Conservation (phyloP, 352 stramenopile genomes). For the Detonula confervacea region DNA sequence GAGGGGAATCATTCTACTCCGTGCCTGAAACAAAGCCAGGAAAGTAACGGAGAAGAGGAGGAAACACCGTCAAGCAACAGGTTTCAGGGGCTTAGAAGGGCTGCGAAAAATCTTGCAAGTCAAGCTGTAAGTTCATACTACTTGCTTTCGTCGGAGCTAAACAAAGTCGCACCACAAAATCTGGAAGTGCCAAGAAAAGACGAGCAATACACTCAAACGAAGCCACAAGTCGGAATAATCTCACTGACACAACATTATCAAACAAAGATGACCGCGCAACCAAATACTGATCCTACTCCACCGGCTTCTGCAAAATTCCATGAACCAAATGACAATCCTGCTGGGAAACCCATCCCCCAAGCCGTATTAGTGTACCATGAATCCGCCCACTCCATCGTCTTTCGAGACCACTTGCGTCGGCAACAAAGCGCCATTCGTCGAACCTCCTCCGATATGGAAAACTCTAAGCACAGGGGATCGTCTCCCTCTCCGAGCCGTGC, state of each 20-base stretch:
- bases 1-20: too few relatives aligned
- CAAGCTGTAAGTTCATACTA: conserved; percentile 15
- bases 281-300: background rate
- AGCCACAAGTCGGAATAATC: too few relatives aligned
- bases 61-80: conserved; percentile 6
- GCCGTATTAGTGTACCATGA: conserved; percentile 81
- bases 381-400: conserved; percentile 82
- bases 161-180: background rate
- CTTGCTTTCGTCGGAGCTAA: background rate
- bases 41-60: background rate
- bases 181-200: background rate
- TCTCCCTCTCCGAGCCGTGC: background rate
- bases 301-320: conserved; percentile 9
- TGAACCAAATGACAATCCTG: conserved; percentile 2
- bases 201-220: background rate
- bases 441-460: conserved; percentile 32
- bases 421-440: conserved; percentile 43
- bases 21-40: background rate
- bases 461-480: background rate
- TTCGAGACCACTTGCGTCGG: conserved; percentile 79
- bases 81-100: background rate
- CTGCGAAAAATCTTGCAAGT: conserved; percentile 20
- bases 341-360: conserved; percentile 40
- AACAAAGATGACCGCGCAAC: background rate
- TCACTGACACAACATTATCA: background rate